Percentiles rank a stretch among this genome's conserved stretches.
Evolutionary conservation across 2,329 filamentous ascomycete genomes (phyloP).

Genomic region (Biscogniauxia marginata): DNA sequence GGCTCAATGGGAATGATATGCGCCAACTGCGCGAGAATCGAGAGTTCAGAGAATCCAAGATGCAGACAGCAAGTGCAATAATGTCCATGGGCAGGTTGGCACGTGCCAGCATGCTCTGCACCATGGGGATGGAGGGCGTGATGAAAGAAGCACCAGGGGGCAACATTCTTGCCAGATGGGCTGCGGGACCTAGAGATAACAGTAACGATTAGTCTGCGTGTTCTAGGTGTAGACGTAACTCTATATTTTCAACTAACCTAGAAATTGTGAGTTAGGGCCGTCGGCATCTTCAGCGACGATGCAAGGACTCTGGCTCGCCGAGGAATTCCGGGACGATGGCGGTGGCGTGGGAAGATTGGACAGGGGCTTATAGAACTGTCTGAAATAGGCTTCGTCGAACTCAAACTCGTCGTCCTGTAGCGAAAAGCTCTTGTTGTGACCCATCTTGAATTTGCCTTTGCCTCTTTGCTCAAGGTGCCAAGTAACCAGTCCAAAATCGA

Average conservation of each 20-base stretch:
- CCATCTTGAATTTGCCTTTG: slow-evolving; percentile 29
- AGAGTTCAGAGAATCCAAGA: slow-evolving; percentile 63
- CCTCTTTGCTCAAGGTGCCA: slow-evolving; percentile 22
- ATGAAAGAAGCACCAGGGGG: slow-evolving; percentile 61
- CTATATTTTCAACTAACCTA: slow-evolving; percentile 37
- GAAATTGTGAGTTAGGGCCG: slow-evolving; percentile 39
- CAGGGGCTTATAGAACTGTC: slow-evolving; percentile 61
- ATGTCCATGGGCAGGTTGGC: slow-evolving; percentile 59
- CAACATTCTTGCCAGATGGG: slow-evolving; percentile 65
- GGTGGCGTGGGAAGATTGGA: slow-evolving; percentile 68
- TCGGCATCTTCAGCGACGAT: slow-evolving; percentile 45
- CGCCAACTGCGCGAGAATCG: slow-evolving; percentile 64
- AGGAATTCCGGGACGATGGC: slow-evolving; percentile 49
- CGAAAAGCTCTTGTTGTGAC: slow-evolving; percentile 35
- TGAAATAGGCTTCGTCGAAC: slow-evolving; percentile 54
- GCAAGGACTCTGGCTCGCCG: slow-evolving; percentile 43
- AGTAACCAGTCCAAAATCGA: slow-evolving; percentile 18
- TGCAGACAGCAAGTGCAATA: slow-evolving; percentile 63
- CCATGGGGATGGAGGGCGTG: slow-evolving; percentile 54
- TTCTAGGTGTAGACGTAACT: slow-evolving; percentile 2
- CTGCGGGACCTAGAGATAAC: slow-evolving; percentile 55
- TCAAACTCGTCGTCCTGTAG: slow-evolving; percentile 45
- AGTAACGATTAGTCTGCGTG: slow-evolving; percentile 12
- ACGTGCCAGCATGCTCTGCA: slow-evolving; percentile 60
- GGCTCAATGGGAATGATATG: slow-evolving; percentile 51